Evolutionary conservation across 129 eudicot genomes (phyloP), one percentile per base, ranked within the genome.

Genomic region (Escallonia rubra): DNA sequence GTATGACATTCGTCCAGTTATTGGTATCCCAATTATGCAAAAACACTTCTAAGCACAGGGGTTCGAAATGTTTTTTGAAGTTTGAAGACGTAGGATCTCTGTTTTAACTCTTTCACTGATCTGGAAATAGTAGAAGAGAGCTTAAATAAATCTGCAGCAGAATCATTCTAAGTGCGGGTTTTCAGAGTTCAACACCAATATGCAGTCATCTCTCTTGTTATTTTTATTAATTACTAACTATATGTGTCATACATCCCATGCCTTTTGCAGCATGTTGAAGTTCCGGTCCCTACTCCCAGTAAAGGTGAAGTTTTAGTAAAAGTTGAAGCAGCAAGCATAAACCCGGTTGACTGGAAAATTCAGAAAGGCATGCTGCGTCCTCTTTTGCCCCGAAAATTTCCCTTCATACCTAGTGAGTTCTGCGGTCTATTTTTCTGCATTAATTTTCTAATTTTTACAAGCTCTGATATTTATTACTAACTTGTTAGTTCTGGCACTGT

Each of bases 331-430:
- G 75, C 82, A 43, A 75, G 82, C 64, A 23, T 85, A 49, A 82
- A 85, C 72, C 91, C 91, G 8, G 79, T 82, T 14, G 91, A 85
- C 46, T 79, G 87, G 82, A 85, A 85, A 47, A 85, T 85, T 62
- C 96, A 85, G 72, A 83, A 86, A 59, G 96, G 89, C 86, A 63
- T 76, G 81, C 74, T 88, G 68, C 86, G 89, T 59, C 92, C 96
- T 41, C 63, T 89, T 44, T 59, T 78, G 5, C 96, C 96, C 43
- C 71, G 64, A 58, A 85, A 76, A 43, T 85, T 89, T 76, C 96
- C 96, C 46, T 79, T 70, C 57, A 85, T 85, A 66, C 96, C 96
- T 48, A 79, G 96, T 89, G 47, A 63, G 81, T 65, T 64, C 14
- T 7, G 12, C 40, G 56, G 40, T 41, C 10, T 15, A 50, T 71